phyloP scores from a whole-genome alignment of 805 yeast species.

The Kazachstania kunashirensis region DNA sequence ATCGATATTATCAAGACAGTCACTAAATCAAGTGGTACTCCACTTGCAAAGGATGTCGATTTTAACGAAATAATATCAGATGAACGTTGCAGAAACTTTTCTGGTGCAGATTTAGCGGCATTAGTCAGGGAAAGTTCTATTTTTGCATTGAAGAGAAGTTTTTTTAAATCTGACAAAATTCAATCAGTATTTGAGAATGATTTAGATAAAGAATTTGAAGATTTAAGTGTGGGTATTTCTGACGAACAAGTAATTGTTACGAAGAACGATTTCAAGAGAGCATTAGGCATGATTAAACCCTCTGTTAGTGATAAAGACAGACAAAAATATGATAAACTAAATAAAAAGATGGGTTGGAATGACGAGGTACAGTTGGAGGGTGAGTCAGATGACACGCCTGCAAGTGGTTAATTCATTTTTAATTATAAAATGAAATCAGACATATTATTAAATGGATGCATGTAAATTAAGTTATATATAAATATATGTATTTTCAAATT shows the following conservation, averaged over 20 bases:
- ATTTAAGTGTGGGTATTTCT: constrained; percentile 29
- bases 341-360: constrained; percentile 69
- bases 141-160: constrained; percentile 65
- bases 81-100: constrained; percentile 75
- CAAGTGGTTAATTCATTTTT: neutral
- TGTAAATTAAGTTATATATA: constrained; percentile 1
- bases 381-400: constrained; percentile 1
- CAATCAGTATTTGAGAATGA: constrained; percentile 38
- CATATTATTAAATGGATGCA: too few species aligned
- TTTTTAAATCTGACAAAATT: constrained; percentile 42
- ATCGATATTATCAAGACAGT: constrained; percentile 74
- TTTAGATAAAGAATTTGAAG: constrained; percentile 33
- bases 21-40: constrained; percentile 63
- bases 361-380: constrained; percentile 29
- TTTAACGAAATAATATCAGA: constrained; percentile 56
- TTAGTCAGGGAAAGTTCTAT: constrained; percentile 92
- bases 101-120: constrained; percentile 94
- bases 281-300: constrained; percentile 71
- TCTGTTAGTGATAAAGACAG: constrained; percentile 85
- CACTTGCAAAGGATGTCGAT: constrained; percentile 55
- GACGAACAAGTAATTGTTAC: constrained; percentile 44
- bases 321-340: constrained; percentile 60
- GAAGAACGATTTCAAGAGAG: constrained; percentile 54
- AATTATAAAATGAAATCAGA: neutral
- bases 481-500: too few species aligned